These are phyloP conservation scores for Xylariaceae sp. DNA, from an alignment of 2,329 filamentous ascomycete species.

Conservation along the genomic window DNA sequence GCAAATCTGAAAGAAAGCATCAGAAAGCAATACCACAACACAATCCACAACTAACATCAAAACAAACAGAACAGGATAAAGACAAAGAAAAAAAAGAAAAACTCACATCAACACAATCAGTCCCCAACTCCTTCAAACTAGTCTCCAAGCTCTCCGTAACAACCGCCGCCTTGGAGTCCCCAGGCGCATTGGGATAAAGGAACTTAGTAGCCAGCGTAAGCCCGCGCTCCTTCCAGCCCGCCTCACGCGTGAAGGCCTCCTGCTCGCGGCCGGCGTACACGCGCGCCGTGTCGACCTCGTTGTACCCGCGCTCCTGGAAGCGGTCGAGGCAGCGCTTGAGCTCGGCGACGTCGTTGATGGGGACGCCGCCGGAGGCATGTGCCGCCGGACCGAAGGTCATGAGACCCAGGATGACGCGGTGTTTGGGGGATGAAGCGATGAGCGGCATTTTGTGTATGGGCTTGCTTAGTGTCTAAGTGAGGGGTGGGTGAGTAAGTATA, in stretches of 20 bases:
- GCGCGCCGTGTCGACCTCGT: constrained; percentile 80
- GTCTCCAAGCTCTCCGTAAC: constrained; percentile 56
- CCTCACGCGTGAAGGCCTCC: constrained; percentile 72
- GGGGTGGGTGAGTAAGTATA: no score
- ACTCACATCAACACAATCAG: constrained; percentile 65
- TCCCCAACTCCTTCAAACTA: constrained; percentile 67
- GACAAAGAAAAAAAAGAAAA: not conserved
- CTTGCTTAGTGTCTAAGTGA: not conserved
- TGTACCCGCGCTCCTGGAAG: constrained; percentile 74
- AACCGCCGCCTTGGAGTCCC: constrained; percentile 58
- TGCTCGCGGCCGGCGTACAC: constrained; percentile 68
- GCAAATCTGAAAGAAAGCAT: no score
- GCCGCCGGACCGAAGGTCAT: constrained; percentile 83
- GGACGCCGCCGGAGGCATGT: constrained; percentile 57
- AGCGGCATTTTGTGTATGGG: constrained; percentile 42
- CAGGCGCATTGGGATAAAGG: constrained; percentile 56
- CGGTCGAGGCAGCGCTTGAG: constrained; percentile 70
- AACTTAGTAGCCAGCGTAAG: constrained; percentile 75
- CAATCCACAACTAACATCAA: not conserved
- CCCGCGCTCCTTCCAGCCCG: constrained; percentile 74
- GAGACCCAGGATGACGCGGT: constrained; percentile 74
- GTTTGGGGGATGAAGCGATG: constrained; percentile 44
- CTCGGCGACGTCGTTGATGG: constrained; percentile 63
- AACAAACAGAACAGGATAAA: not conserved
- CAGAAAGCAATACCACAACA: no score